Percentiles rank a stretch among this genome's conserved stretches.
phyloP scores from a whole-genome alignment of 2,329 filamentous ascomycete species.

The Colletotrichum chrysophilum region DNA sequence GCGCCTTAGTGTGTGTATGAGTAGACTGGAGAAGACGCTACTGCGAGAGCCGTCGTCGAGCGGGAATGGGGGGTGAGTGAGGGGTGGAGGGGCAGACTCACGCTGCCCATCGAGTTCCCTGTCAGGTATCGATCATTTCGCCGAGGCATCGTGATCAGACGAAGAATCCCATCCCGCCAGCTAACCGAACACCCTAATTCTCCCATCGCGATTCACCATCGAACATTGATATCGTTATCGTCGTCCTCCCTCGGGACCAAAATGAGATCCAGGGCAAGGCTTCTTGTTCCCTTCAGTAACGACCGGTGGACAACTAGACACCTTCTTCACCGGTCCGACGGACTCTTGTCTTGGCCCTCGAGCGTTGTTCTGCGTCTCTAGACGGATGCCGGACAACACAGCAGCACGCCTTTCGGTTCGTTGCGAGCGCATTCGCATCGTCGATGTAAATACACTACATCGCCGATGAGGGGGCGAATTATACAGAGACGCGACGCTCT shows the following conservation, averaged over 20 bases:
- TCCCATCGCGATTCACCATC: neutral
- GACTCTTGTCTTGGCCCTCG: neutral
- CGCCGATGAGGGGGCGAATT: neutral
- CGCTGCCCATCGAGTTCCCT: neutral
- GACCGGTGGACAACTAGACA: neutral
- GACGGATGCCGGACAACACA: neutral
- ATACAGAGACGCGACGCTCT: neutral
- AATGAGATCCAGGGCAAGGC: neutral
- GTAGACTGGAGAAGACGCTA: neutral
- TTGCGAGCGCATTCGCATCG: neutral
- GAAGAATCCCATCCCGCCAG: constrained; percentile 1
- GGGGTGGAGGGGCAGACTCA: neutral
- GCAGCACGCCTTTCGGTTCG: neutral
- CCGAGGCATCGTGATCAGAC: constrained; percentile 6
- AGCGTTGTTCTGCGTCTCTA: neutral
- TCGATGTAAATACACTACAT: neutral
- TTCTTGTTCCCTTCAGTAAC: neutral
- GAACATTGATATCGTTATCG: neutral
- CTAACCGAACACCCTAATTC: neutral
- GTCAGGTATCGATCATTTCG: neutral
- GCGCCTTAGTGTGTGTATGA: neutral
- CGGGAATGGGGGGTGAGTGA: neutral
- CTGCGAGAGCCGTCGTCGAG: neutral
- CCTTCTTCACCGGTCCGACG: neutral
- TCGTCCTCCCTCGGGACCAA: neutral